These are phyloP conservation scores for Keithomyces neogunnii DNA, from an alignment of 2,329 filamentous ascomycete genomes.

Conservation along the genomic window DNA sequence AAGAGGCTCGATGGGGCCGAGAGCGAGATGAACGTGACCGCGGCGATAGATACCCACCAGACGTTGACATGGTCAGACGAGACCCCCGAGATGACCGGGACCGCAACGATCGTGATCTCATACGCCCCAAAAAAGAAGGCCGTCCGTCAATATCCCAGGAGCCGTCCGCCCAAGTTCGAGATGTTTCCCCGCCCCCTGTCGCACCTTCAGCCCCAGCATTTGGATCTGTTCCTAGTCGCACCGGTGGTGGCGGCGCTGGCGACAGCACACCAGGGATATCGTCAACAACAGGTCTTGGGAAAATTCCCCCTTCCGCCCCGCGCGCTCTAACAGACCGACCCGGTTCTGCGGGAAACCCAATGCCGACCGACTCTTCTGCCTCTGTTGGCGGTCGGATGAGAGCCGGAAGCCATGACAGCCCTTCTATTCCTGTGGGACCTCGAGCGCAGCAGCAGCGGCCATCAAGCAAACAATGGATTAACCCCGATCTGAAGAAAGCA, in stretches of 20 bases:
- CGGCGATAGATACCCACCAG: slow-evolving; percentile 31
- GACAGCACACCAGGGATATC: slow-evolving; percentile 10
- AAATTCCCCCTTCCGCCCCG: slow-evolving; percentile 44
- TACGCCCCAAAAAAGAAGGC: slow-evolving; percentile 41
- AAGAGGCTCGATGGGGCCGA: slow-evolving; percentile 51
- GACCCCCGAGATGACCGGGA: slow-evolving; percentile 42
- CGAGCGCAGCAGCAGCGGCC: slow-evolving; percentile 43
- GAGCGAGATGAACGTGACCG: slow-evolving; percentile 48
- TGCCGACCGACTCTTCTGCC: slow-evolving; percentile 12
- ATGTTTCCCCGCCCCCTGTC: slow-evolving; percentile 48
- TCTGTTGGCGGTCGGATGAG: slow-evolving; percentile 36
- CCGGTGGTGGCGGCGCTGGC: slow-evolving; percentile 21
- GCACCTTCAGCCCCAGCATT: slow-evolving; percentile 51
- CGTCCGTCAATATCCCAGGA: slow-evolving; percentile 41
- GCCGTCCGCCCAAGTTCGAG: slow-evolving; percentile 34
- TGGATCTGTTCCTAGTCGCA: slow-evolving; percentile 44
- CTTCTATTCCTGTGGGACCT: slow-evolving; percentile 44
- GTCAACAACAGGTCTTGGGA: slow-evolving; percentile 24
- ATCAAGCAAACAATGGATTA: slow-evolving; percentile 53
- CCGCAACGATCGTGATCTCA: slow-evolving; percentile 33
- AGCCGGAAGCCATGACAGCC: slow-evolving; percentile 29
- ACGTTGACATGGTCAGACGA: slow-evolving; percentile 27
- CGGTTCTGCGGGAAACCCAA: slow-evolving; percentile 28
- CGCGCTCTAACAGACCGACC: slow-evolving; percentile 44
- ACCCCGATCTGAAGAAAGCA: slow-evolving; percentile 41